Evolutionary conservation across 1,284 basidiomycete species (phyloP).

Genomic region (Abortiporus biennis): DNA sequence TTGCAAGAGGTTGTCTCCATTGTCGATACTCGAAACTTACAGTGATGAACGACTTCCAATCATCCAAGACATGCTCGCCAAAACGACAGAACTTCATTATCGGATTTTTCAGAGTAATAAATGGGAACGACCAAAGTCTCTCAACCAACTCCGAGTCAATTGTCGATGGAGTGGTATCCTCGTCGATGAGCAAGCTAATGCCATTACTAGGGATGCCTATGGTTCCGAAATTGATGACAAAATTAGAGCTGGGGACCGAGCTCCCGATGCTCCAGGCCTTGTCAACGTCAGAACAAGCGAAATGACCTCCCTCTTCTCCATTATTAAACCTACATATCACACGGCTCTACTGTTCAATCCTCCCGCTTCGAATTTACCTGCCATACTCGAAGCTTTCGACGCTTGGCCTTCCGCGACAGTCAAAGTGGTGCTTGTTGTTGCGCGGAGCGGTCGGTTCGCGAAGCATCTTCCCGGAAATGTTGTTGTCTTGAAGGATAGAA

Average conservation of each 20-base stretch:
- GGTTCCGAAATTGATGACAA: conserved; percentile 7
- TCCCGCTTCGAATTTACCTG: not conserved
- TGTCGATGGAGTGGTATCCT: conserved; percentile 38
- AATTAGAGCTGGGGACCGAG: conserved; percentile 35
- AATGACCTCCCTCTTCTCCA: not conserved
- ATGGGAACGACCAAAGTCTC: not conserved
- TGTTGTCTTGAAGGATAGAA: not conserved
- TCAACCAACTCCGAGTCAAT: conserved; percentile 37
- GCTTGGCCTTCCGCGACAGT: not conserved
- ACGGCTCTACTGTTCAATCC: not conserved
- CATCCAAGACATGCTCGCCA: not conserved
- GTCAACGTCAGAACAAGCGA: not conserved
- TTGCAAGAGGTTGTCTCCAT: conserved; percentile 12
- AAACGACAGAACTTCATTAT: conserved; percentile 8
- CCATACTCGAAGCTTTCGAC: not conserved
- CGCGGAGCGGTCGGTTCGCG: too few species aligned
- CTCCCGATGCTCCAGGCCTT: conserved; percentile 33
- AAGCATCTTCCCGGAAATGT: too few species aligned
- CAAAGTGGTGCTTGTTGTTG: not conserved
- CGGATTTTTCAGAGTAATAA: conserved; percentile 4
- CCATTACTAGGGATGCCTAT: not conserved
- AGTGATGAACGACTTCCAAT: not conserved
- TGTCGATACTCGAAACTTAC: conserved; percentile 11
- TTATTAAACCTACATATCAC: not conserved
- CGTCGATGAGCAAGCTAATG: conserved; percentile 22